Evolutionary conservation across 78 protist genomes (phyloP), one percentile per base, ranked within the genome.

Genomic region (Dictyostelium intermedium): DNA sequence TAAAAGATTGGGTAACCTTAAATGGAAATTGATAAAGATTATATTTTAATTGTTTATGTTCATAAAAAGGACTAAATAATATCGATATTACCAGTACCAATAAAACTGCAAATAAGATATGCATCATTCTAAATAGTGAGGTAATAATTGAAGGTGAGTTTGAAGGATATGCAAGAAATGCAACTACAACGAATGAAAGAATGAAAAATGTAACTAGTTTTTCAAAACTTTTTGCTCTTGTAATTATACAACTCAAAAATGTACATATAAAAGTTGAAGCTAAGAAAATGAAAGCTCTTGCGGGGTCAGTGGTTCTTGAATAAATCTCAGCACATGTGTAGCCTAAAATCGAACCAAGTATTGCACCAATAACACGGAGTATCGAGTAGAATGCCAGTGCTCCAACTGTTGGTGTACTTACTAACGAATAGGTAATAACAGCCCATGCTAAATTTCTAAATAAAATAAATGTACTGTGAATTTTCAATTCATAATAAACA

Each of bases 401-500:
- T 7, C 91, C 91, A 35, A 85, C 37, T 0, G 83, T 35, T 53
- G 91, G 91, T 5, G 73, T 9, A 18, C n/a, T 35, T 2, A 85
- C 83, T 30, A 74, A 32, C 2, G 43, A 39, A 53, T 72, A 85
- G 0, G 91, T 85, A 56, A 69, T 85, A 4, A 85, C 91, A 1
- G 43, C 43, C 91, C 91, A 85, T 9, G 41, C 70, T 18, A 74
- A 43, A 16, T 85, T 85, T 74, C 83, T 35, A 74, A 85, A 85
- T n/a, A 85, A n/a, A 35, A 85, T 85, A 53, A 74, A 85, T 34
- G 32, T 11, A 23, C 41, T 35, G 27, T 85, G 78, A 16, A 16
- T 47, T 16, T 23, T 74, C 8, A 85, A n/a, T 34, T 85, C 91
- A 23, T 47, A 74, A 34, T 85, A 85, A 7, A 30, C 77, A n/a